Base-by-base conservation (phyloP, 2,329 filamentous ascomycete species). In the Alternaria burnsii region DNA sequence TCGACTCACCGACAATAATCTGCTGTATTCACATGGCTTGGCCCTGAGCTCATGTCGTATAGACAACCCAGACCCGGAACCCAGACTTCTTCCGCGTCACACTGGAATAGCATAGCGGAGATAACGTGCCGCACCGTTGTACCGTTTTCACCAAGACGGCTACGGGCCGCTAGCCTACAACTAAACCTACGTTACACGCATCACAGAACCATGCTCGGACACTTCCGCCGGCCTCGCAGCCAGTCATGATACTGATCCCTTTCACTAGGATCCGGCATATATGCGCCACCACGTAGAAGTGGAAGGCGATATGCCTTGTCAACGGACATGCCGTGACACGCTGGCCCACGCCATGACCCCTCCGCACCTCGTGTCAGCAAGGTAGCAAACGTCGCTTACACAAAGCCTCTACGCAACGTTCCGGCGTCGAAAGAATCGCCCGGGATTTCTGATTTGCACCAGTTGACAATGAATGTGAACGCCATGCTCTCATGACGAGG, bases 41-140 rank as follows among this genome's bases (percentile, higher is more conserved):
- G 24, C 14, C 18, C 43, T 10, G 16, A 43, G 40, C 14, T 24
- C 18, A 28, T 22, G 22, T 32, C 7, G 38, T 56, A 26, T 51
- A 26, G 20, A 44, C 1, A 18, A 41, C 16, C 26, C 51, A 16
- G 26, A 32, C 24, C 11, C 44, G 18, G 8, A 30, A 48, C 30
- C 36, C 38, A 30, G 41, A 12, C 20, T 30, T 28, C 30, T 6
- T 20, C 9, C 38, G 52, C 38, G 50, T n/a, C 8, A 40, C 53
- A 57, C 32, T 32, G 26, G 32, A 34, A 12, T 42, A 60, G 58
- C 26, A 12, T 32, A 20, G 30, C 43, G 54, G 54, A 52, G 48
- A 61, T 53, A 47, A 53, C 50, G 54, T 47, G 52, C 24, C 16
- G 18, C 36, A 28, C 26, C 44, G 34, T 56, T 18, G 11, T 26